A percentile compares a stretch with the other conserved stretches of the same genome.
These are phyloP conservation scores for Periconia sp. DNA, from an alignment of 2,329 filamentous ascomycete genomes.

Conservation along the genomic window DNA sequence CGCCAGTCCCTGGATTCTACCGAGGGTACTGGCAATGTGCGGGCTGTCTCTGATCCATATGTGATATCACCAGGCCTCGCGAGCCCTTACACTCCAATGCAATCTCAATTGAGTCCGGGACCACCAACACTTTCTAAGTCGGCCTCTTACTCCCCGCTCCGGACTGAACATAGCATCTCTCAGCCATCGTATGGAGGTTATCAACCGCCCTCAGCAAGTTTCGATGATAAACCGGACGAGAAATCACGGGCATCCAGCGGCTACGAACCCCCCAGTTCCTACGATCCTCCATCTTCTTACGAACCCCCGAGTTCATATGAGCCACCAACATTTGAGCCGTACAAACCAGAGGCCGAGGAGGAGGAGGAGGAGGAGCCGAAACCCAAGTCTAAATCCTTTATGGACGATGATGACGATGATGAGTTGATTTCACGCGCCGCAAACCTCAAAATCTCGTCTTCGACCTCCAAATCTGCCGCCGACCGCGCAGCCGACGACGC, in stretches of 20 bases:
- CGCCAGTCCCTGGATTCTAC: constrained; percentile 43
- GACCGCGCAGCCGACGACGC: constrained; percentile 82
- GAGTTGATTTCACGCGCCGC: constrained; percentile 58
- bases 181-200: constrained; percentile 30
- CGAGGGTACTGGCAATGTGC: constrained; percentile 22
- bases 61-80: constrained; percentile 29
- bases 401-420: constrained; percentile 81
- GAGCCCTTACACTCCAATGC: constrained; percentile 32
- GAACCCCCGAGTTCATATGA: constrained; percentile 33
- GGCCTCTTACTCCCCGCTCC: constrained; percentile 36
- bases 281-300: constrained; percentile 16
- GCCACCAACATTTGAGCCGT: constrained; percentile 48
- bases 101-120: constrained; percentile 33
- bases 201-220: constrained; percentile 28
- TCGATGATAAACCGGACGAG: constrained; percentile 18
- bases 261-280: constrained; percentile 27
- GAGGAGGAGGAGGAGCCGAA: constrained; percentile 45
- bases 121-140: constrained; percentile 25
- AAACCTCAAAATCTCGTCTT: constrained; percentile 46
- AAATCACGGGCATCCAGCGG: constrained; percentile 13
- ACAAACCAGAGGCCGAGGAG: constrained; percentile 54
- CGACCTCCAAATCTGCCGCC: constrained; percentile 56
- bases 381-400: constrained; percentile 69
- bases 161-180: constrained; percentile 25
- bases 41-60: constrained; percentile 34